Conservation (phyloP, 1,139 yeast genomes). For the Saccharomyces hybrid region DNA sequence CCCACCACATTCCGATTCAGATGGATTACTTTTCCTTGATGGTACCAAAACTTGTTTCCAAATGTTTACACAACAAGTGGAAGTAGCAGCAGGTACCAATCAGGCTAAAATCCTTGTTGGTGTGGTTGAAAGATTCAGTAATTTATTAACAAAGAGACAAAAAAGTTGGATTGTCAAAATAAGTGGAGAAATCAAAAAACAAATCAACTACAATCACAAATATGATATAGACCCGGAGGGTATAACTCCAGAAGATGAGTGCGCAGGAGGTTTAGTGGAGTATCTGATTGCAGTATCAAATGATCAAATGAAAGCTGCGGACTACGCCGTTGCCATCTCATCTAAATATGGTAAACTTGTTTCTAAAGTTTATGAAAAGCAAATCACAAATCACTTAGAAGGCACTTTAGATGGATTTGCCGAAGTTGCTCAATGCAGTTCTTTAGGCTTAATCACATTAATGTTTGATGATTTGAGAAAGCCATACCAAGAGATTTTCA, state of each 20-base stretch:
- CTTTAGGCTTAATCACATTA: constrained; percentile 55
- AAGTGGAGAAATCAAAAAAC: constrained; percentile 50
- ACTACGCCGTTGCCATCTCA: constrained; percentile 67
- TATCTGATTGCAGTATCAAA: constrained; percentile 79
- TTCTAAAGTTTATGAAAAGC: constrained; percentile 52
- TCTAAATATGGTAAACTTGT: constrained; percentile 60
- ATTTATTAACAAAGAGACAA: constrained; percentile 54
- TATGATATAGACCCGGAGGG: constrained; percentile 34
- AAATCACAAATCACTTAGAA: constrained; percentile 52
- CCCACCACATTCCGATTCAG: constrained; percentile 69
- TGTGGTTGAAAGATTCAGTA: constrained; percentile 70
- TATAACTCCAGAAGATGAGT: constrained; percentile 44
- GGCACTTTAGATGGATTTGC: constrained; percentile 69
- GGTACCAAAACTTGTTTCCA: constrained; percentile 71
- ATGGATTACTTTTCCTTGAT: constrained; percentile 54
- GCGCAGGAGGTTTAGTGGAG: constrained; percentile 74
- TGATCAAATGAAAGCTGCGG: constrained; percentile 80
- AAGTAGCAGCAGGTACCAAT: constrained; percentile 81
- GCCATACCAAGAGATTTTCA: constrained; percentile 43
- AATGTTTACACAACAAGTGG: constrained; percentile 86
- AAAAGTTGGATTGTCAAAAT: constrained; percentile 51
- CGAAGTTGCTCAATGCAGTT: constrained; percentile 62
- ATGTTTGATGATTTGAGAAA: constrained; percentile 61
- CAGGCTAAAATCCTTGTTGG: constrained; percentile 76
- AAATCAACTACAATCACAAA: constrained; percentile 36